Conservation (phyloP, 768 basidiomycete species). For the Psilocybe subaeruginosa region DNA sequence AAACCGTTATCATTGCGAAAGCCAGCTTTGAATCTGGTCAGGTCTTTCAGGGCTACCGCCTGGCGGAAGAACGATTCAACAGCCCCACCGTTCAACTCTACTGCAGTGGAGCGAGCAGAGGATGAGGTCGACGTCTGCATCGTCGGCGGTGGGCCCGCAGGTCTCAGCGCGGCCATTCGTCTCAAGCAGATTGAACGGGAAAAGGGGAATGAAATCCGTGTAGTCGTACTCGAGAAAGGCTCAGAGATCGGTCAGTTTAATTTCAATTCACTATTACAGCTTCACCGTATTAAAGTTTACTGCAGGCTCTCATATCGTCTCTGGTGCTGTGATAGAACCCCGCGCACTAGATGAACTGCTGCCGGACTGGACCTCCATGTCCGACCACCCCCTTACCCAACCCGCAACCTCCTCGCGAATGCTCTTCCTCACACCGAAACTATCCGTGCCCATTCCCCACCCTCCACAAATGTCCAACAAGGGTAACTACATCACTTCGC, state of each 20-base stretch:
- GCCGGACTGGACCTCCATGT: conserved; percentile 73
- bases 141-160: conserved; percentile 94
- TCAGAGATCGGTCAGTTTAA: conserved; percentile 72
- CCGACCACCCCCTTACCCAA: conserved; percentile 79
- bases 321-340: conserved; percentile 94
- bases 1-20: conserved; percentile 4
- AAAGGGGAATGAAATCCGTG: conserved; percentile 78
- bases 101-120: conserved; percentile 74
- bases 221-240: conserved; percentile 96
- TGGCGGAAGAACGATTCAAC: conserved; percentile 14
- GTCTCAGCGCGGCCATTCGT: conserved; percentile 93
- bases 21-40: not conserved
- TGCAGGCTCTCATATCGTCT: conserved; percentile 90
- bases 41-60: conserved; percentile 13
- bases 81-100: conserved; percentile 46
- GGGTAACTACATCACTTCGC: conserved; percentile 90
- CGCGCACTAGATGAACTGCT: conserved; percentile 89
- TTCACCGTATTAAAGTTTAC: not conserved
- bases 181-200: conserved; percentile 91
- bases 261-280: not conserved
- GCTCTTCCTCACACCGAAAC: conserved; percentile 77
- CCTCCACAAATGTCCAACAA: conserved; percentile 97
- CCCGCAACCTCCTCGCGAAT: conserved; percentile 79
- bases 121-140: conserved; percentile 98
- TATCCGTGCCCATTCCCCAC: conserved; percentile 84